Conservation (phyloP, 768 basidiomycete species). For the Tulasnella sp. region DNA sequence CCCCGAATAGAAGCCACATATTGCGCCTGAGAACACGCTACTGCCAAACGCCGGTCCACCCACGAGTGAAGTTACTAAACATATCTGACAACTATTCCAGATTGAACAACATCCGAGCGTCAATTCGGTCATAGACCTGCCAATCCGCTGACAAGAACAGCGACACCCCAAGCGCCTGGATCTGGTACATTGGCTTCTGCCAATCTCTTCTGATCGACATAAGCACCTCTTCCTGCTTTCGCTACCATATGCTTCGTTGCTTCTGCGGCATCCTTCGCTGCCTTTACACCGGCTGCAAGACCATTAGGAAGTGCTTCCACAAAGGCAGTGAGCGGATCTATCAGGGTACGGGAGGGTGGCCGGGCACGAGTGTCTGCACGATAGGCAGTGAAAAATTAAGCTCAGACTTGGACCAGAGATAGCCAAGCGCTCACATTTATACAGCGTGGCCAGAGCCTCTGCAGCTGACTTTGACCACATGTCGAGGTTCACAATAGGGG, state of each 20-base stretch:
- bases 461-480: constrained; percentile 51
- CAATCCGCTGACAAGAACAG: constrained; percentile 47
- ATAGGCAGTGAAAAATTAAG: neutral
- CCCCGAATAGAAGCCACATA: too few species aligned
- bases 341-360: constrained; percentile 77
- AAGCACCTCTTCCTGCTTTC: constrained; percentile 79
- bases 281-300: constrained; percentile 37
- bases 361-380: constrained; percentile 60
- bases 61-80: too few species aligned
- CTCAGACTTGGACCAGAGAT: neutral
- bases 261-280: constrained; percentile 55
- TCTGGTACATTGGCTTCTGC: constrained; percentile 55
- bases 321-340: constrained; percentile 84
- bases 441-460: constrained; percentile 47
- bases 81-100: too few species aligned
- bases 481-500: constrained; percentile 25
- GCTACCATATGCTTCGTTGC: constrained; percentile 63
- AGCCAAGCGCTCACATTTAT: constrained; percentile 32
- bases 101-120: too few species aligned
- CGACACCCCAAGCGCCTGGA: constrained; percentile 88
- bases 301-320: constrained; percentile 34
- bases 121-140: too few species aligned
- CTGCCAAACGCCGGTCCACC: too few species aligned
- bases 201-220: constrained; percentile 59
- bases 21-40: too few species aligned